Percentiles rank a stretch among this genome's conserved stretches.
These are phyloP conservation scores for Venturiaceae sp. DNA, from an alignment of 2,329 filamentous ascomycete species.

Conservation along the genomic window DNA sequence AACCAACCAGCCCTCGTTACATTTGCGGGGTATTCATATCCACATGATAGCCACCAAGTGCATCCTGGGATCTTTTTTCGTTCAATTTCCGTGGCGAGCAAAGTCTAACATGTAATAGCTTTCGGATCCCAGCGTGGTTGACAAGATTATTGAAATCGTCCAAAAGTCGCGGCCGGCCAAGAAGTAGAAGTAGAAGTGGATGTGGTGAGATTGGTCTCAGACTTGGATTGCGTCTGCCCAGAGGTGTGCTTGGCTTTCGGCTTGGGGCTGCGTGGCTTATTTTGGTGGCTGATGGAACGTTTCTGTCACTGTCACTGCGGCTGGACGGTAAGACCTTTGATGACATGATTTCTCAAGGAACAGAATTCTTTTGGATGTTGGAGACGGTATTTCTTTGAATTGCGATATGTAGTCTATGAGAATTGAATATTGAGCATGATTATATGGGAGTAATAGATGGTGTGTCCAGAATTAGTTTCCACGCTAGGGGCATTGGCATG, in stretches of 20 bases:
- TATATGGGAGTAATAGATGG: too few species aligned
- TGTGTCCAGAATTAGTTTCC: too few species aligned
- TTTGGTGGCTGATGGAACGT: not conserved
- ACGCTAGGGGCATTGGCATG: too few species aligned
- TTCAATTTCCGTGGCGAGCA: not conserved
- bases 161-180: constrained; percentile 43
- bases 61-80: not conserved
- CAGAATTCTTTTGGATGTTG: not conserved
- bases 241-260: not conserved
- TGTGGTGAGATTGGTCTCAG: not conserved
- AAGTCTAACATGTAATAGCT: constrained; percentile 42
- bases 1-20: not conserved
- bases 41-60: not conserved
- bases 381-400: not conserved
- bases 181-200: constrained; percentile 20
- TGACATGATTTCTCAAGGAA: not conserved
- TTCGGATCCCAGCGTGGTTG: constrained; percentile 80
- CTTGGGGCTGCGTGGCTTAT: too few species aligned
- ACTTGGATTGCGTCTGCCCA: not conserved
- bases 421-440: not conserved
- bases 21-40: not conserved
- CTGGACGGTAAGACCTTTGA: not conserved
- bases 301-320: not conserved
- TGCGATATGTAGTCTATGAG: not conserved
- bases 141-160: constrained; percentile 78